Conservation (phyloP, 306 rosid species). For the Chamaecrista fasciculata region DNA sequence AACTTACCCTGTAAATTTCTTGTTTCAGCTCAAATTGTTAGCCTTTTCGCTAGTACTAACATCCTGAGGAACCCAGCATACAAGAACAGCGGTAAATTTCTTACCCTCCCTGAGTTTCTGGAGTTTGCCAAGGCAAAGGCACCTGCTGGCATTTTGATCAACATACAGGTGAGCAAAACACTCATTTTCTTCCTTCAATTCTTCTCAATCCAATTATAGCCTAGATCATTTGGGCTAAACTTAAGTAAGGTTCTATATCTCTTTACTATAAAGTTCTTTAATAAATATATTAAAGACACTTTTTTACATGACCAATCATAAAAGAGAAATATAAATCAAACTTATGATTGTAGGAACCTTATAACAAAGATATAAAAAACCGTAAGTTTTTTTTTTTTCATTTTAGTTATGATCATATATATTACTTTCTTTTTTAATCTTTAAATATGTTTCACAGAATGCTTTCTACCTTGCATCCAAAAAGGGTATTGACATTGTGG, state of each 20-base stretch:
- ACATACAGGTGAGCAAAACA: constrained; percentile 48
- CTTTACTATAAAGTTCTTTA: too few species aligned
- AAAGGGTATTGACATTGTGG: constrained; percentile 72
- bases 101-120: constrained; percentile 70
- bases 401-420: too few species aligned
- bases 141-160: constrained; percentile 59
- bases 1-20: constrained; percentile 1
- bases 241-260: too few species aligned
- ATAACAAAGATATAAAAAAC: too few species aligned
- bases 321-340: too few species aligned
- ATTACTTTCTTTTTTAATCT: too few species aligned
- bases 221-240: too few species aligned
- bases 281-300: too few species aligned
- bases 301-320: too few species aligned
- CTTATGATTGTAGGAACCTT: too few species aligned
- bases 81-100: constrained; percentile 62
- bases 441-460: constrained; percentile 45
- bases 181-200: neutral
- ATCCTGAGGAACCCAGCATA: constrained; percentile 68
- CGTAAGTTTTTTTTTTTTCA: too few species aligned
- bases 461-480: constrained; percentile 82
- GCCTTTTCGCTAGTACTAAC: constrained; percentile 17
- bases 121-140: constrained; percentile 81
- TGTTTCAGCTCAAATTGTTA: constrained; percentile 65
- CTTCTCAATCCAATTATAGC: neutral